phyloP scores from a whole-genome alignment of 1,284 basidiomycete species.

The Anthracocystis walkeri region DNA sequence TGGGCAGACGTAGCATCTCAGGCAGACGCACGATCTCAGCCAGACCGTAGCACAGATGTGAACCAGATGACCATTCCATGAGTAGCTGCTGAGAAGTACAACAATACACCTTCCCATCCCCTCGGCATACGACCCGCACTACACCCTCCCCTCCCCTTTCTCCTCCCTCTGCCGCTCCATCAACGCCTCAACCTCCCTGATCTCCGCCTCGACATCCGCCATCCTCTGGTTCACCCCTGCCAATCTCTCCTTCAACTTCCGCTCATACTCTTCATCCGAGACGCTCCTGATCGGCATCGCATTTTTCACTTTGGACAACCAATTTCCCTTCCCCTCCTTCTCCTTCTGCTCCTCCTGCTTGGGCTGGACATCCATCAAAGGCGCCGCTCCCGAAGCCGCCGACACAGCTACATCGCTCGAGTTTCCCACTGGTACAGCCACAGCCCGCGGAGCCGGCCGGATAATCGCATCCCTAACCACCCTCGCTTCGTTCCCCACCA shows the following conservation, averaged over 20 bases:
- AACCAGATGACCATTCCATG: too few relatives aligned
- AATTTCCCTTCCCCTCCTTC: slow-evolving; percentile 7
- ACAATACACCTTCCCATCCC: too few relatives aligned
- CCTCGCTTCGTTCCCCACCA: slow-evolving; percentile 47
- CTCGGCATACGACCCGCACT: too few relatives aligned
- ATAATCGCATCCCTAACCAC: slow-evolving; percentile 30
- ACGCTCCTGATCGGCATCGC: slow-evolving; percentile 47
- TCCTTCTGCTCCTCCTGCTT: neutral
- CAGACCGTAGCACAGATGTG: too few relatives aligned
- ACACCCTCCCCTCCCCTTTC: neutral
- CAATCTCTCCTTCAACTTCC: slow-evolving; percentile 36
- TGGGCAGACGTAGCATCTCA: too few relatives aligned
- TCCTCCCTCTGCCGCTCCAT: slow-evolving; percentile 18
- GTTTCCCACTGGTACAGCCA: neutral
- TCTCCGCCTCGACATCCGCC: slow-evolving; percentile 40
- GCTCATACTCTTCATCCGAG: slow-evolving; percentile 55
- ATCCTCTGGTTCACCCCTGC: slow-evolving; percentile 38
- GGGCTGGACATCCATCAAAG: slow-evolving; percentile 15
- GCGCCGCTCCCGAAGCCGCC: slow-evolving; percentile 11
- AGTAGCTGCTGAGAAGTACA: too few relatives aligned
- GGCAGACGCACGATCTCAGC: too few relatives aligned
- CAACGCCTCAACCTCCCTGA: slow-evolving; percentile 39
- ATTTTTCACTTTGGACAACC: slow-evolving; percentile 26
- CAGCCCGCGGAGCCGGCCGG: slow-evolving; percentile 6
- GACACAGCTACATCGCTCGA: slow-evolving; percentile 14